Evolutionary conservation across 352 stramenopile genomes (phyloP).

Genomic region (Phytophthora melonis): DNA sequence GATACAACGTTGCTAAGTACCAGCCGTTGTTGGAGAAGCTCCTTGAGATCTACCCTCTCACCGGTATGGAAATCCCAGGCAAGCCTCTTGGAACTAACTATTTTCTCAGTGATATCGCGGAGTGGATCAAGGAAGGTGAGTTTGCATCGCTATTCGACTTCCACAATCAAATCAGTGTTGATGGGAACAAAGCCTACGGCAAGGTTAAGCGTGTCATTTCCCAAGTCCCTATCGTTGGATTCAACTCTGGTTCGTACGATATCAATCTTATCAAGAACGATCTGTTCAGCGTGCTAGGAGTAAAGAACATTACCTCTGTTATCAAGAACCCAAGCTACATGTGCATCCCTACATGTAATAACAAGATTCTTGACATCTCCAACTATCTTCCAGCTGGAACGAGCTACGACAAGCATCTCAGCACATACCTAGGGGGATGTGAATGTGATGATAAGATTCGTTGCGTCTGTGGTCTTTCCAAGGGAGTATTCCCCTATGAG

Average conservation of each 20-base stretch:
- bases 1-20: too few relatives aligned
- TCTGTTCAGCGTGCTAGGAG: conserved; percentile 22
- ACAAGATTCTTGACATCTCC: conserved; percentile 47
- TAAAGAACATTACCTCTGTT: conserved; percentile 23
- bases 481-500: too few relatives aligned
- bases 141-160: conserved; percentile 6
- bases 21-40: too few relatives aligned
- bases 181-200: conserved; percentile 4
- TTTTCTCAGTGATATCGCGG: not conserved
- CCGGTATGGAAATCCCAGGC: conserved; percentile 13
- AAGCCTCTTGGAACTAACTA: not conserved
- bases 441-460: too few relatives aligned
- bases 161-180: not conserved
- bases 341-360: conserved; percentile 35
- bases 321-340: conserved; percentile 47
- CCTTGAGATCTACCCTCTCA: too few relatives aligned
- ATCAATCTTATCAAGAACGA: conserved; percentile 45
- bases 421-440: conserved; percentile 43
- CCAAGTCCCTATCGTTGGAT: conserved; percentile 26
- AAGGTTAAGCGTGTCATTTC: not conserved
- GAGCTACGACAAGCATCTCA: conserved; percentile 13
- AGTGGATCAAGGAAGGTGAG: conserved; percentile 6
- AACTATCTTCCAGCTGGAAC: conserved; percentile 22
- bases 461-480: too few relatives aligned
- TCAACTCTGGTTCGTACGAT: conserved; percentile 40